Base-by-base conservation (phyloP, 2,329 filamentous ascomycete genomes). In the Penicillium sp. region DNA sequence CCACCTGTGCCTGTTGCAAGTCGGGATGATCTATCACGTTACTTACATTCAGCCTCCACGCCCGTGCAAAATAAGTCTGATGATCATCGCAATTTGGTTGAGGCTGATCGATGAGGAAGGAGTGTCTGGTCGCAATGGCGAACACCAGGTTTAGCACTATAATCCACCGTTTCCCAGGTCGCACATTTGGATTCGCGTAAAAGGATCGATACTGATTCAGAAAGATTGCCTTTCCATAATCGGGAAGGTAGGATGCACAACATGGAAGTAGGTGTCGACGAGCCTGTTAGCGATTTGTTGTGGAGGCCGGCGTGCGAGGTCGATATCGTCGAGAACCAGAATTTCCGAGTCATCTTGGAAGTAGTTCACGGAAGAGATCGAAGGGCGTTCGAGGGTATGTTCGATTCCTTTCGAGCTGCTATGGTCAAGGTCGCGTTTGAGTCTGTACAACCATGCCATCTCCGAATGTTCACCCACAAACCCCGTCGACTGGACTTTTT, bases 391-490 rank as follows among this genome's bases (percentile, higher is more conserved):
- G 47, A 25, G 54, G 44, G 27, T 27, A 4, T 27, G 25, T 25
- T 25, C 25, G 25, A 50, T 46, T 35, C 58, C 48, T 37, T 56
- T 58, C 2, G 57, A 59, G 41, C 45, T 61, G 13, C 63, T 66
- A 34, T 62, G 63, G 47, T 72, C 69, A 47, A 75, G 71, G 31
- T 70, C 60, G 48, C 72, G 67, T 45, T 70, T 72, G 50, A 78
- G 61, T 50, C 72, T 68, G 58, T 77, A 72, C 27, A 78, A 59
- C 76, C 76, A 79, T 23, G 70, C 71, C 39, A 75, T 68, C 49
- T 77, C 75, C 6, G 75, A 77, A 50, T 76, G 74, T 54, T 76
- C 77, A 12, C 76, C 76, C 52, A 77, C 70, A 62, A 75, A 78
- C 0, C 75, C 74, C 32, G 71, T 71, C 1, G 70, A 66, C 47